Base-by-base conservation (phyloP, 2,329 filamentous ascomycete genomes). In the Chrysoporthe deuterocubensis region DNA sequence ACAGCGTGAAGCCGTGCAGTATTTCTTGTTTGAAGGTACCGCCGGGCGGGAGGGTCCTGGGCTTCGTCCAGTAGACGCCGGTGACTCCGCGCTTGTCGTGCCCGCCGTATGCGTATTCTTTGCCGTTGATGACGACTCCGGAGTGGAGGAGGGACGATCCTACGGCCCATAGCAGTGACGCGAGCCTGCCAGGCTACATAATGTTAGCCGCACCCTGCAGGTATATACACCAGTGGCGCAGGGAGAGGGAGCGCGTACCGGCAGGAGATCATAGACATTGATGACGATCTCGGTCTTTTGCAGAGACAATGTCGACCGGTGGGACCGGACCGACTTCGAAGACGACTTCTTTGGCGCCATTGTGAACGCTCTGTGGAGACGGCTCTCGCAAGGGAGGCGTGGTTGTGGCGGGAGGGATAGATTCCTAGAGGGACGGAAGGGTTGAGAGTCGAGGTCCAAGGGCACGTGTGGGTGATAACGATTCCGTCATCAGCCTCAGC, bases 21-120 rank as follows among this genome's bases (percentile, higher is more conserved):
- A 96, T 88, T 73, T 91, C 89, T 76, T 85, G 87, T 73, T 87
- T 86, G 80, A 94, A 95, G 0, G 90, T 93, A 57, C 91, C 92
- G 43, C 92, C 92, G 0, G 92, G 92, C 0, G 92, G 92, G 61
- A 90, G 87, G 43, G 87, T 86, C 71, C 84, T 85, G 1, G 93
- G 92, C 70, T 84, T 89, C 18, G 92, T 95, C 89, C 89, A 94
- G 81, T 96, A 96, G 9, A 96, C 92, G 61, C 93, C 93, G 4
- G 91, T 95, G 67, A 90, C 78, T 34, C 87, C 86, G 62, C 82
- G 86, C 72, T 86, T 87, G 75, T 92, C 89, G 77, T 96, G 93
- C 1, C 93, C 93, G 56, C 93, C 93, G 74, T 93, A 96, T 32
- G 93, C 93, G 76, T 96, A 96, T 81, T 96, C 93, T 71, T 84